Conservation (phyloP, 2,329 filamentous ascomycete genomes). For the Pseudogymnoascus sp. region DNA sequence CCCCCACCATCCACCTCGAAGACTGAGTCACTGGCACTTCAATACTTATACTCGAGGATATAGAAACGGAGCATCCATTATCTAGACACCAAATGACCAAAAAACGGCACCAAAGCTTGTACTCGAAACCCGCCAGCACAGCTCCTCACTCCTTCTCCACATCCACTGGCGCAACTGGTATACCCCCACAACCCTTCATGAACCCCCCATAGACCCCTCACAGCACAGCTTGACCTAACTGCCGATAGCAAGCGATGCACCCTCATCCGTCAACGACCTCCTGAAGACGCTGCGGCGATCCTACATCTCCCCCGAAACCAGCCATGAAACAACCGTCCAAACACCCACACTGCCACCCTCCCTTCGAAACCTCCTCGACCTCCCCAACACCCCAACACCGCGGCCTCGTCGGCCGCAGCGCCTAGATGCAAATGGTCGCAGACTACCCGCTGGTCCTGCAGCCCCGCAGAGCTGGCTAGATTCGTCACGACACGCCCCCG, state of each 20-base stretch:
- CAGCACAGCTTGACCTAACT: conserved; percentile 6
- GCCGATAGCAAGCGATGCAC: conserved; percentile 25
- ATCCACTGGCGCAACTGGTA: conserved; percentile 29
- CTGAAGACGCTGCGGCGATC: conserved; percentile 50
- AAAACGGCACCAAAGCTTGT: conserved; percentile 51
- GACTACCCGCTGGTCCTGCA: conserved; percentile 51
- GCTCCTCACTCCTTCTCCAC: conserved; percentile 43
- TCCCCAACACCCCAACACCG: conserved; percentile 50
- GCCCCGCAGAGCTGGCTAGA: conserved; percentile 53
- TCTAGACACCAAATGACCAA: conserved; percentile 48
- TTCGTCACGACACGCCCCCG: conserved; percentile 27
- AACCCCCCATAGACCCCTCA: not conserved
- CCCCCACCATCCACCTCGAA: not conserved
- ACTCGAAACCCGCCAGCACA: conserved; percentile 53
- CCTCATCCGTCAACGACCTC: conserved; percentile 51
- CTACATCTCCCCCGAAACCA: conserved; percentile 29
- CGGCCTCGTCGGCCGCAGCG: conserved; percentile 34
- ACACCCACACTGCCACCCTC: conserved; percentile 52
- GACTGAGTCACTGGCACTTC: not conserved
- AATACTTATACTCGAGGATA: not conserved
- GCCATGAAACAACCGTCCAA: conserved; percentile 24
- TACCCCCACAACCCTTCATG: not conserved
- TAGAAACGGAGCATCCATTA: not conserved
- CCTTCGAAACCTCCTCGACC: conserved; percentile 52
- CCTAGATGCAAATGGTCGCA: conserved; percentile 42